Conservation (phyloP, 805 yeast species). For the Metschnikowia henanensis region DNA sequence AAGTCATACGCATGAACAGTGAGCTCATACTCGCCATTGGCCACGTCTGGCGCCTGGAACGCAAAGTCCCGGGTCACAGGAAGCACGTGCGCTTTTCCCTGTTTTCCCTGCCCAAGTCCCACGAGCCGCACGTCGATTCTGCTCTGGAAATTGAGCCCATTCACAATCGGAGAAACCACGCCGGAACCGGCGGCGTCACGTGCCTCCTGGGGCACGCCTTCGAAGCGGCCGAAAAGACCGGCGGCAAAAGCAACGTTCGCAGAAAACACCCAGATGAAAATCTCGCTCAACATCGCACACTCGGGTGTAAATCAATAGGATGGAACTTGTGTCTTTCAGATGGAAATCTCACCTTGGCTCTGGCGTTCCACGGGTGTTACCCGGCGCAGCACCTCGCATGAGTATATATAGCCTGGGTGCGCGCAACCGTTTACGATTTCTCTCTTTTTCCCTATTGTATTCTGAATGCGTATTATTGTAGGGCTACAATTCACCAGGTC, state of each 20-base stretch:
- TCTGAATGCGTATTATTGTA: constrained; percentile 50
- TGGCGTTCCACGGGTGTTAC: constrained; percentile 27
- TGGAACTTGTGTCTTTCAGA: too few species aligned
- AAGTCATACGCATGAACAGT: constrained; percentile 38
- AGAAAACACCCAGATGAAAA: background rate
- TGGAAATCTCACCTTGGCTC: too few species aligned
- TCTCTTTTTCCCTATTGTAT: constrained; percentile 41
- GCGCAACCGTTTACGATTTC: background rate
- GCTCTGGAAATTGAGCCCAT: constrained; percentile 36
- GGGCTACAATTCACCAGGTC: constrained; percentile 37
- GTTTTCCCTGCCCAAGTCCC: background rate
- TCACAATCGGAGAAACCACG: constrained; percentile 22
- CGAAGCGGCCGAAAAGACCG: constrained; percentile 27
- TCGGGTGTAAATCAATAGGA: background rate
- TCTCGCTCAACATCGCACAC: background rate
- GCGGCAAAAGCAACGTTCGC: constrained; percentile 1
- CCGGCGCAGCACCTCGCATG: constrained; percentile 19
- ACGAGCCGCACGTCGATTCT: constrained; percentile 29
- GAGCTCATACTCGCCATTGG: constrained; percentile 36
- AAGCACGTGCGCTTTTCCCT: background rate
- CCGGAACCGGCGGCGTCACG: constrained; percentile 10
- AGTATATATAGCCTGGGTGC: constrained; percentile 14
- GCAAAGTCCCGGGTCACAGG: constrained; percentile 26
- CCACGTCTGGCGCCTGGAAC: constrained; percentile 26
- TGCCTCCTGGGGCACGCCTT: constrained; percentile 28